Conservation (phyloP, 139 green algal genomes). For the Haematococcus sp. region DNA sequence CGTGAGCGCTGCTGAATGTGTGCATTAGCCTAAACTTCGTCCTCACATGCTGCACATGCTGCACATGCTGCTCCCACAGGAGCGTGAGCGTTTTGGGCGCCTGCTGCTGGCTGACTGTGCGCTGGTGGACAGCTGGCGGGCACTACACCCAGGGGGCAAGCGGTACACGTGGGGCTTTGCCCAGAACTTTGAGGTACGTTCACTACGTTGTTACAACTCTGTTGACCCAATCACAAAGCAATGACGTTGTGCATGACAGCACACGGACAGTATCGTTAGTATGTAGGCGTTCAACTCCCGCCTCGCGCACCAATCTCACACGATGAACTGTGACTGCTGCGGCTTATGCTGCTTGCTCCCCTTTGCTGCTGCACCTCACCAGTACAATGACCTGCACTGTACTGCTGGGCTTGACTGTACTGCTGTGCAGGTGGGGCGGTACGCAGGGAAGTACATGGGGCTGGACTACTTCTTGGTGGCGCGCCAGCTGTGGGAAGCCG, state of each 20-base stretch:
- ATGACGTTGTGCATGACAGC: not conserved
- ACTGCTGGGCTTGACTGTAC: not conserved
- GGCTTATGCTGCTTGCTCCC: too few species aligned
- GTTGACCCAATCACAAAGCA: too few species aligned
- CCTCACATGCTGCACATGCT: too few species aligned
- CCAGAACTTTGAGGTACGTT: slow-evolving; percentile 4
- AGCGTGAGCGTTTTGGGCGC: not conserved
- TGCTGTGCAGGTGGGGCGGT: slow-evolving; percentile 6
- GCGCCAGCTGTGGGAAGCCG: not conserved
- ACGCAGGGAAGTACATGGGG: slow-evolving; percentile 7
- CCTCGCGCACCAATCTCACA: too few species aligned
- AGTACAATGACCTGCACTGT: not conserved
- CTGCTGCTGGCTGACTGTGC: not conserved
- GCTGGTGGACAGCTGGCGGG: slow-evolving; percentile 4
- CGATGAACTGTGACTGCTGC: too few species aligned
- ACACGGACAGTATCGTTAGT: too few species aligned
- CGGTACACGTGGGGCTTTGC: slow-evolving; percentile 3
- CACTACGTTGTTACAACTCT: too few species aligned
- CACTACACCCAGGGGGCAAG: not conserved
- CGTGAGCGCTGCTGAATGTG: too few species aligned
- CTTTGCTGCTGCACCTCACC: too few species aligned
- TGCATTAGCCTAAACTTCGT: too few species aligned
- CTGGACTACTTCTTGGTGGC: slow-evolving; percentile 9
- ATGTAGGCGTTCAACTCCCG: too few species aligned
- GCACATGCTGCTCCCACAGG: too few species aligned